Conservation (phyloP, 2,329 filamentous ascomycete genomes). For the Colletotrichum somersetense region DNA sequence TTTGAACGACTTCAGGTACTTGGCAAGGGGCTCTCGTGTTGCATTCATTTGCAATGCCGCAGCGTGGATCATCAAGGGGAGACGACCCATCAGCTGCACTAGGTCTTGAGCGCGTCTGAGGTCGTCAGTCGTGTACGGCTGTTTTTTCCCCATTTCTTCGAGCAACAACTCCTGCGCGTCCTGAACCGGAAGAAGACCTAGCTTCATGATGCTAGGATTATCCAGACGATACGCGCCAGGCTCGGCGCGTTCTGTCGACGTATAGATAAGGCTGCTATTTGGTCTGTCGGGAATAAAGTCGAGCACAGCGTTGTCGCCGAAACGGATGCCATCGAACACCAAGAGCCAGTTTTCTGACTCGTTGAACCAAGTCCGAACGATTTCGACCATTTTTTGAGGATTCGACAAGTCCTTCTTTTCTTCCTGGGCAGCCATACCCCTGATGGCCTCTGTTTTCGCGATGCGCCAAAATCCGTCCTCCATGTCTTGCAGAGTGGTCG, state of each 20-base stretch:
- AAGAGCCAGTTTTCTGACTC: constrained; percentile 74
- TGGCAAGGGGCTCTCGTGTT: constrained; percentile 71
- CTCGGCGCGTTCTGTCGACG: constrained; percentile 71
- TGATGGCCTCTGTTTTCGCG: constrained; percentile 67
- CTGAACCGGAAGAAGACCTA: constrained; percentile 65
- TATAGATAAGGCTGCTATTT: constrained; percentile 76
- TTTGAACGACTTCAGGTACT: constrained; percentile 69
- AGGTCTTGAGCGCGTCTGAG: constrained; percentile 69
- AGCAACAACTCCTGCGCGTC: constrained; percentile 73
- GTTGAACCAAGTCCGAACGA: constrained; percentile 73
- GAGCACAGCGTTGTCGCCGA: constrained; percentile 68
- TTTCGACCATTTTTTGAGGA: constrained; percentile 63
- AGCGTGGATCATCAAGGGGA: constrained; percentile 77
- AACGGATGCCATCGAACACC: constrained; percentile 75
- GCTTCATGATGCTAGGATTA: constrained; percentile 68
- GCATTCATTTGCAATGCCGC: constrained; percentile 72
- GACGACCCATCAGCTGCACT: constrained; percentile 72
- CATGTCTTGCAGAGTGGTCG: constrained; percentile 69
- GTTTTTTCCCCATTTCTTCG: constrained; percentile 70
- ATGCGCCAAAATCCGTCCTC: constrained; percentile 76
- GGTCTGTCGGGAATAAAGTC: constrained; percentile 74
- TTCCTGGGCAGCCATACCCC: constrained; percentile 55
- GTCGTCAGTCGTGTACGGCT: constrained; percentile 67
- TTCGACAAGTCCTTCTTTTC: constrained; percentile 53
- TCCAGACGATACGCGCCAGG: constrained; percentile 68